A percentile compares a stretch with the other conserved stretches of the same genome.
Conservation (phyloP, 331 rosid genomes). For the Ulmus americana region DNA sequence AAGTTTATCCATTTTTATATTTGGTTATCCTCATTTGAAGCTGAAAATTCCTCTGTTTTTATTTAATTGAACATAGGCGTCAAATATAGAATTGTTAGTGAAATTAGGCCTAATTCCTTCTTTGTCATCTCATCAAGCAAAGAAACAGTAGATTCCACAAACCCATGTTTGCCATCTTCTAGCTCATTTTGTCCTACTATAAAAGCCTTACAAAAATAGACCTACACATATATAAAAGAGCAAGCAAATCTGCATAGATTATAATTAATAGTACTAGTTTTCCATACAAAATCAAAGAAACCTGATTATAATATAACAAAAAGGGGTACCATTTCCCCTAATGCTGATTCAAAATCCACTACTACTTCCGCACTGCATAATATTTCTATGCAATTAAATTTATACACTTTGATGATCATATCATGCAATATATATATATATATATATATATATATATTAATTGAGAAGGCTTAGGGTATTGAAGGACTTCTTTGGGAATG, state of each 20-base stretch:
- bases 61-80: constrained; percentile 54
- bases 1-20: too few species aligned
- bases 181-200: too few species aligned
- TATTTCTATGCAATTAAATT: background rate
- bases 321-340: background rate
- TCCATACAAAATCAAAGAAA: background rate
- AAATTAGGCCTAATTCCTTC: constrained; percentile 70
- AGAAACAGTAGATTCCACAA: constrained; percentile 57
- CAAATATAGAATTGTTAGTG: constrained; percentile 65
- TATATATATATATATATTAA: background rate
- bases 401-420: background rate
- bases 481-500: constrained; percentile 11
- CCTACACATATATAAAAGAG: too few species aligned
- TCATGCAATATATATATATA: background rate
- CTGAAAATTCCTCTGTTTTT: constrained; percentile 18
- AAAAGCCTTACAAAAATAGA: too few species aligned
- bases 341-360: background rate
- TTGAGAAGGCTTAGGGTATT: constrained; percentile 18
- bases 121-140: constrained; percentile 72
- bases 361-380: background rate
- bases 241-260: too few species aligned
- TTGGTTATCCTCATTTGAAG: too few species aligned
- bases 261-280: too few species aligned
- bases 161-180: constrained; percentile 51
- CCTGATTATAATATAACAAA: too few species aligned